These are phyloP conservation scores for Marasmius oreades DNA, from an alignment of 1,284 basidiomycete species.

Conservation along the genomic window DNA sequence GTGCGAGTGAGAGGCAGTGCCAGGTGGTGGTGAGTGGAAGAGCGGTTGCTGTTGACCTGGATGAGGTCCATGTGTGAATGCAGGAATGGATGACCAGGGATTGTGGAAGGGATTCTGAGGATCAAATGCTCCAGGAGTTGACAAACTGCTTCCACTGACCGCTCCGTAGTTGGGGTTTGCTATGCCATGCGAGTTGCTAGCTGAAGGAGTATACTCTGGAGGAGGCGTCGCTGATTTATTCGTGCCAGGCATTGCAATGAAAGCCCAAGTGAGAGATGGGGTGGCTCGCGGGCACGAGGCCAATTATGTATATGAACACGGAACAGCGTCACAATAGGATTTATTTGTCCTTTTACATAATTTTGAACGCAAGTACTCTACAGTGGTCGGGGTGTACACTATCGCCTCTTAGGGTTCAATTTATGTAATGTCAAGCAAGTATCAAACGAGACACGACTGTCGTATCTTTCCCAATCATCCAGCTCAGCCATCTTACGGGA, in stretches of 20 bases:
- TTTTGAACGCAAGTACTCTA: too few species aligned
- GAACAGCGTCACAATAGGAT: too few species aligned
- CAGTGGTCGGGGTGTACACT: too few species aligned
- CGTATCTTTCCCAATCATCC: too few species aligned
- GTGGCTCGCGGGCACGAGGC: not conserved
- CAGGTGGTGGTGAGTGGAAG: slow-evolving; percentile 1
- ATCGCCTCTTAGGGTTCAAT: too few species aligned
- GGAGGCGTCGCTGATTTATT: slow-evolving; percentile 1
- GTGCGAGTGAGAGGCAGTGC: not conserved
- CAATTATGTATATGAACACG: not conserved
- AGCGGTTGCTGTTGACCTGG: not conserved
- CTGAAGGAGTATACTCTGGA: not conserved
- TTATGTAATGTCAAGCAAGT: too few species aligned
- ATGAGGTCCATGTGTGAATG: not conserved
- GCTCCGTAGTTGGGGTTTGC: not conserved
- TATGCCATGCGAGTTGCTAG: not conserved
- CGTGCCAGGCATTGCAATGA: not conserved
- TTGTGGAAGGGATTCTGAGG: not conserved
- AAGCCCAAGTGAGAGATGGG: not conserved
- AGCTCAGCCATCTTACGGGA: too few species aligned
- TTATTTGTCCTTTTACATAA: too few species aligned
- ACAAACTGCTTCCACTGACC: not conserved
- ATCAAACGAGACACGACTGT: too few species aligned
- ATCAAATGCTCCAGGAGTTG: not conserved
- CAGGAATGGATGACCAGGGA: slow-evolving; percentile 1